Base-by-base conservation (phyloP, 148 eudicot species). In the Drosera capensis region DNA sequence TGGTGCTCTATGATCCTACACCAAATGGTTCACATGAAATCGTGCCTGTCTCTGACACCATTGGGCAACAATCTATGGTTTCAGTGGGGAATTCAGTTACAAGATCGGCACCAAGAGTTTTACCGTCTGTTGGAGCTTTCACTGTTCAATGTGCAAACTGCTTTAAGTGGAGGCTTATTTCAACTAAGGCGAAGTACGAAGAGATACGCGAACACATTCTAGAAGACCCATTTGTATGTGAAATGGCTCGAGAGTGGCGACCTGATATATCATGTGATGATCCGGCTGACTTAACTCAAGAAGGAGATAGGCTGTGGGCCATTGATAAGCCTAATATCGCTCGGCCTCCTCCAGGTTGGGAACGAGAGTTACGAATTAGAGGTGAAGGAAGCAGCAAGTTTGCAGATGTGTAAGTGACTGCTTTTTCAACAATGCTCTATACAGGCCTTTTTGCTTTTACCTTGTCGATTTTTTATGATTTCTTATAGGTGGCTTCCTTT, bases 361-460 rank as follows among this genome's bases (percentile, higher is more conserved):
- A 81, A 24, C 56, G 99, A 21, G 76, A 73, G 53, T 43, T 90
- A 9, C 61, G 88, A 65, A 78, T 90, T 58, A 78, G 95, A 53
- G 82, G 72, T 34, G 80, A 75, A 74, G 93, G 95, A 49, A 19
- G 94, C 55, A 67, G 71, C 40, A 84, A 74, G 61, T 90, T 85
- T 67, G 99, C 94, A 44, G 99, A 81, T 66, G 93, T 90, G 95
- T 90, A 81, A 39, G 94, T 68, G 37, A n/a, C n/a, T n/a, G n/a
- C n/a, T n/a, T n/a, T n/a, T n/a, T n/a, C n/a, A n/a, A n/a, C n/a
- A n/a, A 0, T 1, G 5, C 40, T 42, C 15, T 46, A 38, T 2
- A 24, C 9, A n/a, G 14, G 3, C 2, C 37, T 23, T 36, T 18
- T 21, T n/a, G 13, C 19, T 12, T 57, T 28, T 51, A 13, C n/a